Evolutionary conservation across 805 yeast genomes (phyloP).

Genomic region (Debaryomyces prosopidis): DNA sequence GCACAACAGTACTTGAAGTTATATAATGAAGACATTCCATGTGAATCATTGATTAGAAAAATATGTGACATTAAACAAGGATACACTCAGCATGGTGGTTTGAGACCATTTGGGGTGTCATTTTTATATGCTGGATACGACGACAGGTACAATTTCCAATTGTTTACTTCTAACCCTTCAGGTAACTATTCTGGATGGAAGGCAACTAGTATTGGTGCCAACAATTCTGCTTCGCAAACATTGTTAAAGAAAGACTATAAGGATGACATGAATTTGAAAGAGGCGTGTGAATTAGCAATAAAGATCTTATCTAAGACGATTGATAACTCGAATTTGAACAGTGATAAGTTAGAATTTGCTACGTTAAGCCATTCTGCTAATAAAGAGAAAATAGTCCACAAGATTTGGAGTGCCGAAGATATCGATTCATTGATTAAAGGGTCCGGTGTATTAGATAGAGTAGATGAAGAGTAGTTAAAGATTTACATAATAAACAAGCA

Average conservation of each 20-base stretch:
- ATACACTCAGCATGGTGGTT: constrained; percentile 97
- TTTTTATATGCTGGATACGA: constrained; percentile 96
- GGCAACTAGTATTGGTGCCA: constrained; percentile 96
- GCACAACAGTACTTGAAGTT: constrained; percentile 86
- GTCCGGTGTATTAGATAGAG: constrained; percentile 59
- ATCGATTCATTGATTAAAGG: constrained; percentile 72
- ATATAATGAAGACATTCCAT: constrained; percentile 92
- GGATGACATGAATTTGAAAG: constrained; percentile 69
- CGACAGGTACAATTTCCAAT: constrained; percentile 83
- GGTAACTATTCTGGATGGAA: constrained; percentile 99
- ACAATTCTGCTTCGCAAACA: constrained; percentile 95
- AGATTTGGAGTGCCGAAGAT: constrained; percentile 78
- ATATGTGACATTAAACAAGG: constrained; percentile 96
- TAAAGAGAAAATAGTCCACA: constrained; percentile 57
- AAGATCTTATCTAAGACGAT: constrained; percentile 92
- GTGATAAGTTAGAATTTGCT: constrained; percentile 92
- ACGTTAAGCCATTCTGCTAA: constrained; percentile 58
- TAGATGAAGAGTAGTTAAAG: constrained; percentile 26
- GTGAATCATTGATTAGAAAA: constrained; percentile 82
- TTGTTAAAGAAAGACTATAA: constrained; percentile 92
- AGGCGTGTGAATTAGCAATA: constrained; percentile 84
- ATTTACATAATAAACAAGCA: constrained; percentile 6
- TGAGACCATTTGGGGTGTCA: constrained; percentile 97
- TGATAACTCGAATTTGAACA: constrained; percentile 80
- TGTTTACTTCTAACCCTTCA: constrained; percentile 93